Conservation (phyloP, 129 eudicot genomes). For the Tanacetum coccineum region DNA sequence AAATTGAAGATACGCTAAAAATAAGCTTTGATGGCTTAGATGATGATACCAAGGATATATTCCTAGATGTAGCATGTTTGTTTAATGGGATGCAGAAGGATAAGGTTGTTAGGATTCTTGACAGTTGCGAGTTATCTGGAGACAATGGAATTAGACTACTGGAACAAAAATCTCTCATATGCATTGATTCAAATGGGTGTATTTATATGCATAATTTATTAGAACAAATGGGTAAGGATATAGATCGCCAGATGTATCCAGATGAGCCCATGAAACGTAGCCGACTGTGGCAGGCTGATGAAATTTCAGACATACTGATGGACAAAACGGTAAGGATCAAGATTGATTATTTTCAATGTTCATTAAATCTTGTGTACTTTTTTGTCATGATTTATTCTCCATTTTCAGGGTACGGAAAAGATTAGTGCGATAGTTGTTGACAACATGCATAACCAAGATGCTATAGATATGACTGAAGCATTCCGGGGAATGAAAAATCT, state of each 20-base stretch:
- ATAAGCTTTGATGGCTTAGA: constrained; percentile 26
- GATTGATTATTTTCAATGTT: neutral
- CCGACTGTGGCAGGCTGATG: constrained; percentile 28
- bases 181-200: neutral
- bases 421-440: constrained; percentile 16
- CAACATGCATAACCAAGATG: constrained; percentile 15
- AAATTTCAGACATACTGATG: constrained; percentile 16
- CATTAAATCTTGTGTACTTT: neutral
- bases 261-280: constrained; percentile 23
- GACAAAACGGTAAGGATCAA: constrained; percentile 27
- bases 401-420: constrained; percentile 15
- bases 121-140: constrained; percentile 20
- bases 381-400: neutral
- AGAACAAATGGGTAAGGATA: constrained; percentile 32
- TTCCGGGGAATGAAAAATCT: constrained; percentile 19
- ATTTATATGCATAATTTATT: constrained; percentile 31
- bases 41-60: constrained; percentile 14
- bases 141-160: constrained; percentile 18
- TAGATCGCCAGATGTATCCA: constrained; percentile 18
- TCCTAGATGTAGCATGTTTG: constrained; percentile 37
- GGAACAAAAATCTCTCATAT: constrained; percentile 15
- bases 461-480: constrained; percentile 10
- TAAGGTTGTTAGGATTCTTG: constrained; percentile 11
- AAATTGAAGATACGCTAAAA: constrained; percentile 17
- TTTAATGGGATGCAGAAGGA: constrained; percentile 18